Conservation (phyloP, 1,139 yeast species). For the Meyerozyma sp. region DNA sequence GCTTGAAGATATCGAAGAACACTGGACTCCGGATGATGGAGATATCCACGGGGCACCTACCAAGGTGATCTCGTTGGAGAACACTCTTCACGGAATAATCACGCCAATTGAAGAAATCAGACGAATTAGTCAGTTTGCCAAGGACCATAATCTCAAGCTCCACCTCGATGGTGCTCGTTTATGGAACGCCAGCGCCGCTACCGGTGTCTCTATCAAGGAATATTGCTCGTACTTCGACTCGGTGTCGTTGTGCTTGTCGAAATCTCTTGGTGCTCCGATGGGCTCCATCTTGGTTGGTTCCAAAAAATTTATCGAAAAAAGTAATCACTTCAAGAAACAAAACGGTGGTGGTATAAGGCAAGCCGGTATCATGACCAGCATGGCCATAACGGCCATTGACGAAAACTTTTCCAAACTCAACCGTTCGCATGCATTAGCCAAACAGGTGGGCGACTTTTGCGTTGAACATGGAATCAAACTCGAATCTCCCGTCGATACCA, state of each 20-base stretch:
- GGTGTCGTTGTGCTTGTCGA: slow-evolving; percentile 83
- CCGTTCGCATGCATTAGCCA: slow-evolving; percentile 64
- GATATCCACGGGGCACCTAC: slow-evolving; percentile 92
- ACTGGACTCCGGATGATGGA: slow-evolving; percentile 69
- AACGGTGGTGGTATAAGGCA: slow-evolving; percentile 95
- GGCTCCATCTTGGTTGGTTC: slow-evolving; percentile 85
- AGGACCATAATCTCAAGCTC: slow-evolving; percentile 54
- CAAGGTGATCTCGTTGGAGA: slow-evolving; percentile 76
- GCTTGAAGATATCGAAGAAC: slow-evolving; percentile 55
- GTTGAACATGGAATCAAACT: slow-evolving; percentile 48
- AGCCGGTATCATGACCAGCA: slow-evolving; percentile 74
- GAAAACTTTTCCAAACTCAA: slow-evolving; percentile 62
- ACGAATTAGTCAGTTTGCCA: slow-evolving; percentile 69
- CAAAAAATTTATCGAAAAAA: slow-evolving; percentile 54
- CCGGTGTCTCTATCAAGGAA: slow-evolving; percentile 64
- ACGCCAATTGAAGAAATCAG: slow-evolving; percentile 77
- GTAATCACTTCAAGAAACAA: slow-evolving; percentile 87
- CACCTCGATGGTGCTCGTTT: slow-evolving; percentile 96
- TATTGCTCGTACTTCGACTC: slow-evolving; percentile 82
- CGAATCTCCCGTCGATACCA: slow-evolving; percentile 78
- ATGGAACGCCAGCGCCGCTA: slow-evolving; percentile 82
- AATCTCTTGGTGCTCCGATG: slow-evolving; percentile 91
- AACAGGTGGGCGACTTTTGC: slow-evolving; percentile 60
- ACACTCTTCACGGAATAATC: slow-evolving; percentile 80
- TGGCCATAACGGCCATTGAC: slow-evolving; percentile 77